phyloP scores from a whole-genome alignment of 2,329 filamentous ascomycete species.

The Dactylellina cionopaga region DNA sequence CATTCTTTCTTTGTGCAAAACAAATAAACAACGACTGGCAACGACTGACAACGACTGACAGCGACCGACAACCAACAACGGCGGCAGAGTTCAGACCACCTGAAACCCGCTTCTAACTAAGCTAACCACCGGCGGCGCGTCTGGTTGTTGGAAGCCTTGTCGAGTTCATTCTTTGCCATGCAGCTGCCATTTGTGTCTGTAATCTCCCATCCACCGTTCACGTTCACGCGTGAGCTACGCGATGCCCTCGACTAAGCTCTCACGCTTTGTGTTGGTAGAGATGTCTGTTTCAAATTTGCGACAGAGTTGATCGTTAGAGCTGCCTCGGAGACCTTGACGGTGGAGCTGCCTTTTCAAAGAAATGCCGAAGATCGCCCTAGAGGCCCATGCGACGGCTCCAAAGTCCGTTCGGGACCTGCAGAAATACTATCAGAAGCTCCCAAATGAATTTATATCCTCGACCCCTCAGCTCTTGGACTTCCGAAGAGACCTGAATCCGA shows the following conservation, averaged over 20 bases:
- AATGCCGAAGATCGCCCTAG: constrained; percentile 26
- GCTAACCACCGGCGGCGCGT: too few relatives aligned
- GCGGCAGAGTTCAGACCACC: too few relatives aligned
- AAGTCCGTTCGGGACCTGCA: constrained; percentile 53
- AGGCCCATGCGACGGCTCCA: constrained; percentile 55
- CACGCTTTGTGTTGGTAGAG: too few relatives aligned
- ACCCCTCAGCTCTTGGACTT: constrained; percentile 54
- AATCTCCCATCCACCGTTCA: too few relatives aligned
- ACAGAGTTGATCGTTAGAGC: too few relatives aligned
- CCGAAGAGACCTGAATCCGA: constrained; percentile 12
- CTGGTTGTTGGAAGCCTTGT: too few relatives aligned
- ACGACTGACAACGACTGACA: not conserved
- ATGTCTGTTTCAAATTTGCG: too few relatives aligned
- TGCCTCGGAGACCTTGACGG: not conserved
- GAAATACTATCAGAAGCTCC: constrained; percentile 54
- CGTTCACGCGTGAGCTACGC: too few relatives aligned
- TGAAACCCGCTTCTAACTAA: not conserved
- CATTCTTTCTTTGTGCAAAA: constrained; percentile 16
- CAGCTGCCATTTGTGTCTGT: too few relatives aligned
- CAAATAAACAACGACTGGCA: constrained; percentile 28
- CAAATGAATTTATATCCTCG: constrained; percentile 16
- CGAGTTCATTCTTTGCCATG: too few relatives aligned
- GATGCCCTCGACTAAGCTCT: too few relatives aligned
- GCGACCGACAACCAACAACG: too few relatives aligned
- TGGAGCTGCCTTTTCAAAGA: not conserved